These are phyloP conservation scores for Chamaecyparis obtusa DNA, from an alignment of 75 land plant genomes.

Conservation along the genomic window DNA sequence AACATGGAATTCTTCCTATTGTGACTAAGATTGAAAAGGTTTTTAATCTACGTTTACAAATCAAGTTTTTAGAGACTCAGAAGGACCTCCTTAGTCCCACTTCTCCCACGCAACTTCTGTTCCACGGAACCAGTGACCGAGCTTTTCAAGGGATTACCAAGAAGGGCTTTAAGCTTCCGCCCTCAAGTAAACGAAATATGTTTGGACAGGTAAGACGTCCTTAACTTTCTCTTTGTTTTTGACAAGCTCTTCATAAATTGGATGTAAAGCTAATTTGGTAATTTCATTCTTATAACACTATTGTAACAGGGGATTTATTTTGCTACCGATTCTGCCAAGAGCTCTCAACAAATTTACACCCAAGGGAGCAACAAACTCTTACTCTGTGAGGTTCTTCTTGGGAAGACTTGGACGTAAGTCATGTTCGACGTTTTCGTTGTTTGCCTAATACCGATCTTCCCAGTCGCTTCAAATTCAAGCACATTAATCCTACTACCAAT, in stretches of 20 bases:
- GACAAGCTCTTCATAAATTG: background rate
- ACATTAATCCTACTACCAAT: no score
- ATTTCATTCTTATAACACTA: slow-evolving; percentile 3
- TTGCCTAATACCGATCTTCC: no score
- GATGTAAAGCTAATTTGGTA: background rate
- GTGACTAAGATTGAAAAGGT: slow-evolving; percentile 25
- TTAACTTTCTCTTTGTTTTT: background rate
- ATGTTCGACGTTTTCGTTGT: background rate
- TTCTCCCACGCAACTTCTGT: slow-evolving; percentile 17
- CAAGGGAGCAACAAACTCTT: slow-evolving; percentile 14
- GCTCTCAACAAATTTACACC: slow-evolving; percentile 5
- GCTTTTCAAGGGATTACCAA: background rate
- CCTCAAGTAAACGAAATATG: background rate
- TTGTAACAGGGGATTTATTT: slow-evolving; percentile 13
- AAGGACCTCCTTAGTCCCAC: background rate
- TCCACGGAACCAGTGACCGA: slow-evolving; percentile 20
- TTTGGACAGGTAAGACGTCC: background rate
- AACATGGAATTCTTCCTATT: background rate
- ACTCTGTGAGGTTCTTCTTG: slow-evolving; percentile 22
- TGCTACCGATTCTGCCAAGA: slow-evolving; percentile 19
- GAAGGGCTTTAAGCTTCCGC: slow-evolving; percentile 2
- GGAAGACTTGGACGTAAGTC: slow-evolving; percentile 18
- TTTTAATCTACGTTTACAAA: slow-evolving; percentile 1
- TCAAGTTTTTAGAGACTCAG: slow-evolving; percentile 13
- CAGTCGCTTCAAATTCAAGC: background rate